Conservation (phyloP, 106 monocot genomes). For the Allium sativum region DNA sequence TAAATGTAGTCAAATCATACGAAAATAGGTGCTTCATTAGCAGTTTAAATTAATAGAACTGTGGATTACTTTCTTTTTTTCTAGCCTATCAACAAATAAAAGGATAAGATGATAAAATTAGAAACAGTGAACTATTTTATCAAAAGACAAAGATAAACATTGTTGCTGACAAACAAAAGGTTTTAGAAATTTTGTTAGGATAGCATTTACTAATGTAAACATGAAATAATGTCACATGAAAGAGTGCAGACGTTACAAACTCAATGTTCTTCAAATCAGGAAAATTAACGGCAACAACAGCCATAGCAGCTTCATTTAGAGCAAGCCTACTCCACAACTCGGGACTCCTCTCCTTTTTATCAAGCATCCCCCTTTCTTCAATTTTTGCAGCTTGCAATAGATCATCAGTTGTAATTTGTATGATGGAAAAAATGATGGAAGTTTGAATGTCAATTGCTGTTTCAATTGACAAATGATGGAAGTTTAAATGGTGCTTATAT, state of each 20-base stretch:
- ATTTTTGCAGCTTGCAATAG: constrained; percentile 88
- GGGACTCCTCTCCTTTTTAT: constrained; percentile 67
- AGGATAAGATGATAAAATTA: constrained; percentile 3
- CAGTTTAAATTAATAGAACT: too few species aligned
- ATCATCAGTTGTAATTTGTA: constrained; percentile 83
- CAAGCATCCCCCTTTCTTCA: constrained; percentile 89
- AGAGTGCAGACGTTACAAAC: constrained; percentile 42
- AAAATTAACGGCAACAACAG: constrained; percentile 80
- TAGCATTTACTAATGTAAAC: neutral
- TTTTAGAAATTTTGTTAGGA: too few species aligned
- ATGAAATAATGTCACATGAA: neutral
- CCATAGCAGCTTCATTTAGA: constrained; percentile 90
- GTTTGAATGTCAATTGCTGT: too few species aligned
- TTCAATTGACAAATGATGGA: too few species aligned
- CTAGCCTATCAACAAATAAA: neutral
- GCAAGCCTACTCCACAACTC: constrained; percentile 79
- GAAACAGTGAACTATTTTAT: neutral
- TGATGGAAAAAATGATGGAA: neutral
- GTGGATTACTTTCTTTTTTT: too few species aligned
- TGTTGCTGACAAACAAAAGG: too few species aligned
- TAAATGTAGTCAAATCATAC: constrained; percentile 8
- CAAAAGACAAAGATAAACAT: too few species aligned
- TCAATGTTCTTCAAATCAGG: constrained; percentile 81
- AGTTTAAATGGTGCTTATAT: too few species aligned
- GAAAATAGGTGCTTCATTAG: too few species aligned